phyloP scores from a whole-genome alignment of 192 early-diverging fungal species.

The Phycomyces nitens region DNA sequence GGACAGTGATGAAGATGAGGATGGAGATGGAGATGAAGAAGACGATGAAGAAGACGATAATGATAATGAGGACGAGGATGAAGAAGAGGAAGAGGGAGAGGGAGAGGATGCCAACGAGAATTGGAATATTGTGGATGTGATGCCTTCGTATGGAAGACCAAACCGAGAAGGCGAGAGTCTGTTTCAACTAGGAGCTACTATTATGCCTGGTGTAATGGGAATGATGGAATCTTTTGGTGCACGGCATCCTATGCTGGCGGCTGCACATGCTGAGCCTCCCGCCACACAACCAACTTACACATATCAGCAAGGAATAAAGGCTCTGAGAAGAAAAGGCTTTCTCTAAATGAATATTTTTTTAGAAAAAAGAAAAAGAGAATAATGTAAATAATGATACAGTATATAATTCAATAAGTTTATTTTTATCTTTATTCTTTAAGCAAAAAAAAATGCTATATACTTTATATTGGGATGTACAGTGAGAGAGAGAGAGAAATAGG shows the following conservation, averaged over 20 bases:
- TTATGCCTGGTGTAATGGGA: slow-evolving; percentile 25
- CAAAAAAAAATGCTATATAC: too few relatives aligned
- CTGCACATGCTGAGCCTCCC: too few relatives aligned
- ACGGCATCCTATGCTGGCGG: background rate
- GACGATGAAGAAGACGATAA: slow-evolving; percentile 7
- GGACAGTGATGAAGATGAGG: slow-evolving; percentile 1
- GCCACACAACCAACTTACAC: too few relatives aligned
- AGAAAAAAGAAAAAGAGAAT: too few relatives aligned
- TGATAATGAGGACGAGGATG: background rate
- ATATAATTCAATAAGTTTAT: too few relatives aligned
- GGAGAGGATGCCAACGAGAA: slow-evolving; percentile 12
- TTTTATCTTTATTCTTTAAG: too few relatives aligned
- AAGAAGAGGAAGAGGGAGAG: background rate
- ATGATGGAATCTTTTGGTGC: slow-evolving; percentile 24
- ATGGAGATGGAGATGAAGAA: slow-evolving; percentile 7
- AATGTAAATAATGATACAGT: too few relatives aligned
- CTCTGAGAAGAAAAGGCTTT: background rate
- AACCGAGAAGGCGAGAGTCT: slow-evolving; percentile 16
- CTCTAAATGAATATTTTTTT: background rate
- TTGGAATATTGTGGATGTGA: slow-evolving; percentile 36
- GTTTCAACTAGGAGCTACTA: slow-evolving; percentile 23
- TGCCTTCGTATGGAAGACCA: slow-evolving; percentile 18
- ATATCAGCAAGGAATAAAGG: too few relatives aligned
- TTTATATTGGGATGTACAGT: too few relatives aligned
- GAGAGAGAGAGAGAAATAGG: too few relatives aligned